A percentile compares a stretch with the other conserved stretches of the same genome.
Conservation (phyloP, 2,329 filamentous ascomycete species). For the Claviceps maximensis region DNA sequence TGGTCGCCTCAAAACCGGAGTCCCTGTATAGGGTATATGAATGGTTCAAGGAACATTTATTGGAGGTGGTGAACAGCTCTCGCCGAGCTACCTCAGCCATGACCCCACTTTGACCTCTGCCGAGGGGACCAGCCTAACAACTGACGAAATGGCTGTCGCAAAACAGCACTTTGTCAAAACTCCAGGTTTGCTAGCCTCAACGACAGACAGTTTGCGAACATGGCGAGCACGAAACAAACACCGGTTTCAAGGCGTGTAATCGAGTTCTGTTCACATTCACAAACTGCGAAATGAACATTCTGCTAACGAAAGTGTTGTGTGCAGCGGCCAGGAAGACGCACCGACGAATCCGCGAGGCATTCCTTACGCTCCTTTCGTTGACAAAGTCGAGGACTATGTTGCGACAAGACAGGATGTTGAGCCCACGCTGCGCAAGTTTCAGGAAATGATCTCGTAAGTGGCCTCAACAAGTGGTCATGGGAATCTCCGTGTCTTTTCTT, state of each 20-base stretch:
- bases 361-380: conserved; percentile 71
- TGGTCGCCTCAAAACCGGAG: not conserved
- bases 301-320: not conserved
- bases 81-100: not conserved
- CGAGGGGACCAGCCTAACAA: conserved; percentile 13
- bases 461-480: not conserved
- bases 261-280: too few relatives aligned
- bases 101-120: conserved; percentile 15
- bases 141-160: conserved; percentile 19
- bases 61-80: not conserved
- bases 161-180: conserved; percentile 15
- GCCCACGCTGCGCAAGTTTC: conserved; percentile 66
- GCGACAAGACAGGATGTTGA: conserved; percentile 67
- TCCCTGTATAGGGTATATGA: not conserved
- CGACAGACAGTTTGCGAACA: conserved; percentile 15
- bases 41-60: not conserved
- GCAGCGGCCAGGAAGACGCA: conserved; percentile 31
- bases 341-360: conserved; percentile 72
- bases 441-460: conserved; percentile 83
- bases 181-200: conserved; percentile 11
- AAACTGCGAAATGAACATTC: not conserved
- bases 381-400: conserved; percentile 81
- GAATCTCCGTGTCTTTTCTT: not conserved
- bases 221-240: conserved; percentile 29
- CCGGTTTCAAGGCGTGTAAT: conserved; percentile 20